These are phyloP conservation scores for Blumeria graminis DNA, from an alignment of 2,329 filamentous ascomycete species.

Conservation along the genomic window DNA sequence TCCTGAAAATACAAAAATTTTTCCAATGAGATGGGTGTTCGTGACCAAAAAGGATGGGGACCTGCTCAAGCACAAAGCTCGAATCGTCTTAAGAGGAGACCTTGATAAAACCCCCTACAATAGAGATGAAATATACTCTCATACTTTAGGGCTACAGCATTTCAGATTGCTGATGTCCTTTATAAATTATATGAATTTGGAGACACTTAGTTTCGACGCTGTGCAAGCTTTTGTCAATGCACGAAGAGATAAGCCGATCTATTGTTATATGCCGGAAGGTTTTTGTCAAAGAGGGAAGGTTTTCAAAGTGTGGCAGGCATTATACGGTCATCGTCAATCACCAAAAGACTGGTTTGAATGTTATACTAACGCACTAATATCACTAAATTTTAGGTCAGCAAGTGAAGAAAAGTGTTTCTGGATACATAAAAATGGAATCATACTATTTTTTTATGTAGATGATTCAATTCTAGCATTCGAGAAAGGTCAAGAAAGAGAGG, in stretches of 20 bases:
- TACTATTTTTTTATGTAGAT: no score
- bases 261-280: neutral
- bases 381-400: no score
- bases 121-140: neutral
- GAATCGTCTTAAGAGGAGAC: neutral
- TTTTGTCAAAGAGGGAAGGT: neutral
- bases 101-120: neutral
- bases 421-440: no score
- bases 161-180: neutral
- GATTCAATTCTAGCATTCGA: no score
- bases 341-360: neutral
- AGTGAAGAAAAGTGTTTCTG: no score
- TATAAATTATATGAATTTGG: neutral
- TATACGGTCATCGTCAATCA: neutral
- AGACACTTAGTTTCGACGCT: neutral
- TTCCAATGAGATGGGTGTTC: no score
- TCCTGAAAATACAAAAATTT: no score
- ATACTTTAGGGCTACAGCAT: neutral
- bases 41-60: no score
- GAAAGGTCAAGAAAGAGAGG: no score
- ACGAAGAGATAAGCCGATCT: neutral
- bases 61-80: neutral
- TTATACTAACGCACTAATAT: neutral
- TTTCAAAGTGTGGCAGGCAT: neutral
- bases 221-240: no score